Percentiles rank a stretch among this genome's conserved stretches.
These are phyloP conservation scores for Fonsecaea erecta DNA, from an alignment of 2,329 filamentous ascomycete species.

Conservation along the genomic window DNA sequence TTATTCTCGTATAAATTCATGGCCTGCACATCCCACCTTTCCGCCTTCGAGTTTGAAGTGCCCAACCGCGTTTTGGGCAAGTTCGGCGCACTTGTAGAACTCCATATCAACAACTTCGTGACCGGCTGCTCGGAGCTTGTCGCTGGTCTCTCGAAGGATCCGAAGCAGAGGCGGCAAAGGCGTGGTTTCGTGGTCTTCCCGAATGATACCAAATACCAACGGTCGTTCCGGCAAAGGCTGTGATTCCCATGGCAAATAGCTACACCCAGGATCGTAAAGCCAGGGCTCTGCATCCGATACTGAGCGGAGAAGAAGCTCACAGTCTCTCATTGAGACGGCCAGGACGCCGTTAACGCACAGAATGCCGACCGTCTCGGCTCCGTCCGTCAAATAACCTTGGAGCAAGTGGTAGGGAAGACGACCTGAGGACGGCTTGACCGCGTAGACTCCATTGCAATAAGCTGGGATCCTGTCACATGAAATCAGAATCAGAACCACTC, in stretches of 20 bases:
- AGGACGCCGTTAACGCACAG: background rate
- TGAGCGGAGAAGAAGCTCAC: background rate
- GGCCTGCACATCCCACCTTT: conserved; percentile 28
- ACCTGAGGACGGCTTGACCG: background rate
- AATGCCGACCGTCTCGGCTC: background rate
- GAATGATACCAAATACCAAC: conserved; percentile 27
- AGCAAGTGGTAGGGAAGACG: background rate
- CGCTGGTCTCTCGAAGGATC: conserved; percentile 17
- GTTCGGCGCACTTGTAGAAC: conserved; percentile 43
- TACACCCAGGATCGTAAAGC: conserved; percentile 20
- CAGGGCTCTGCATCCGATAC: background rate
- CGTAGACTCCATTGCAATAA: background rate
- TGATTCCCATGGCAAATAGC: conserved; percentile 47
- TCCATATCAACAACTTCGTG: conserved; percentile 53
- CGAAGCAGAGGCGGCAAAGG: conserved; percentile 29
- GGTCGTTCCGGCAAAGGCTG: conserved; percentile 36
- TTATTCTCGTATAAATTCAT: conserved; percentile 51
- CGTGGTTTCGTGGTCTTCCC: conserved; percentile 25
- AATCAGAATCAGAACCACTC: conserved; percentile 42
- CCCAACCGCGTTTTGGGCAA: conserved; percentile 49
- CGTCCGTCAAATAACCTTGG: background rate
- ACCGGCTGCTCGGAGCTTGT: conserved; percentile 51
- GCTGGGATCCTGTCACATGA: background rate
- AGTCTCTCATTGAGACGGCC: background rate
- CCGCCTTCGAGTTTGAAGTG: conserved; percentile 66